Percentiles rank a stretch among this genome's conserved stretches.
Conservation (phyloP, 805 yeast species). For the Yamadazyma akitaensis region DNA sequence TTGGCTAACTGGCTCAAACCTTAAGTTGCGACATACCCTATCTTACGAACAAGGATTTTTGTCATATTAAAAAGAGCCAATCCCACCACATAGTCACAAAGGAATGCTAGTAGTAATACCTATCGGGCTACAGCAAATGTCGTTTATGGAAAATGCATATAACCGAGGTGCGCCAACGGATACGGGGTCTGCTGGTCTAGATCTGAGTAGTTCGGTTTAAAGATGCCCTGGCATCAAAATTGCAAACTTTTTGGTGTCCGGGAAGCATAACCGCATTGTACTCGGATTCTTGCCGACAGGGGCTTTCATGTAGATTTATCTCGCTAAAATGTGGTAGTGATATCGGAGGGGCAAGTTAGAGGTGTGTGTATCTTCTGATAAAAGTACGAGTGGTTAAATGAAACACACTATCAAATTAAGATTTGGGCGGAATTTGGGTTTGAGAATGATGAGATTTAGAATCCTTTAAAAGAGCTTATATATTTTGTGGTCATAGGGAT, state of each 20-base stretch:
- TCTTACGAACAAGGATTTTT: too few species aligned
- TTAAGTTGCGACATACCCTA: too few species aligned
- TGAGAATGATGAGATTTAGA: too few species aligned
- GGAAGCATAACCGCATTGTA: neutral
- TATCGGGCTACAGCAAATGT: neutral
- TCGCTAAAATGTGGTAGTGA: neutral
- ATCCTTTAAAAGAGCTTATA: too few species aligned
- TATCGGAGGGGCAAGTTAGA: neutral
- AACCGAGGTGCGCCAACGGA: neutral
- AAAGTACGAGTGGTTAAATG: too few species aligned
- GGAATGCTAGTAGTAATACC: neutral
- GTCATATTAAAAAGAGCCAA: too few species aligned
- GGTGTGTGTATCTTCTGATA: too few species aligned
- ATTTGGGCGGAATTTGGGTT: too few species aligned
- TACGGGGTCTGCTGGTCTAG: neutral
- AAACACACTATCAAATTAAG: too few species aligned
- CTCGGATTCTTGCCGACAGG: neutral
- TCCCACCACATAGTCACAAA: too few species aligned
- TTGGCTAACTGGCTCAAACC: too few species aligned
- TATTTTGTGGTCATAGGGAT: too few species aligned
- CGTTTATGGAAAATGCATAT: neutral
- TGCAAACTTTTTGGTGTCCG: neutral
- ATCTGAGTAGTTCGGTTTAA: neutral
- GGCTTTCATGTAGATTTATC: neutral
- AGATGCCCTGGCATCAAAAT: neutral